A percentile compares a stretch with the other conserved stretches of the same genome.
Evolutionary conservation across 805 yeast species (phyloP).

Genomic region (Candida tallmaniae): DNA sequence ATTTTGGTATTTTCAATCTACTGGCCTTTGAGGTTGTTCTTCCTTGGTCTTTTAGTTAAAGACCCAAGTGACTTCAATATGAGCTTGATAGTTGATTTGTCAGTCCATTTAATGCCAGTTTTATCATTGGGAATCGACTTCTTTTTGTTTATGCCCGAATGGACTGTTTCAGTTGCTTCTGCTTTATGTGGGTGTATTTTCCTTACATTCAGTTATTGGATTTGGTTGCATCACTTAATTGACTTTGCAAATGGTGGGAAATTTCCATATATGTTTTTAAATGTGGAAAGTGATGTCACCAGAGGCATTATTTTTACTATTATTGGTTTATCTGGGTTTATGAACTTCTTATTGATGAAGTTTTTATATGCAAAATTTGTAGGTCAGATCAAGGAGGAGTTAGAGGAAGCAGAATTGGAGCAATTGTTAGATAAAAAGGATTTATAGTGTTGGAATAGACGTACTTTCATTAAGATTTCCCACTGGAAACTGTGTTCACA

Average conservation of each 20-base stretch:
- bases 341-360: constrained; percentile 26
- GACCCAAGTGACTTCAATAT: constrained; percentile 31
- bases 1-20: constrained; percentile 58
- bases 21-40: constrained; percentile 63
- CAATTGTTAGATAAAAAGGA: too few relatives aligned
- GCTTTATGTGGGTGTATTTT: constrained; percentile 37
- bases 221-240: constrained; percentile 44
- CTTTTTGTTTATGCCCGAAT: constrained; percentile 45
- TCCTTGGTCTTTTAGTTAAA: constrained; percentile 42
- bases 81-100: constrained; percentile 49
- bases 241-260: constrained; percentile 43
- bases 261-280: constrained; percentile 68
- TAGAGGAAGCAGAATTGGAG: not conserved
- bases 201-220: constrained; percentile 50
- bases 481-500: too few relatives aligned
- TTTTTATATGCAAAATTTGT: constrained; percentile 17
- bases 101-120: constrained; percentile 59
- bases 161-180: constrained; percentile 27
- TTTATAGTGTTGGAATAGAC: too few relatives aligned
- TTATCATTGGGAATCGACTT: constrained; percentile 50
- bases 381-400: too few relatives aligned
- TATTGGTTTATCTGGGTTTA: constrained; percentile 34
- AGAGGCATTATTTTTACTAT: constrained; percentile 46
- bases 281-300: constrained; percentile 41
- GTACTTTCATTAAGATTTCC: too few relatives aligned